Base-by-base conservation (phyloP, 2,329 filamentous ascomycete genomes). In the Sporothrix curviconia region DNA sequence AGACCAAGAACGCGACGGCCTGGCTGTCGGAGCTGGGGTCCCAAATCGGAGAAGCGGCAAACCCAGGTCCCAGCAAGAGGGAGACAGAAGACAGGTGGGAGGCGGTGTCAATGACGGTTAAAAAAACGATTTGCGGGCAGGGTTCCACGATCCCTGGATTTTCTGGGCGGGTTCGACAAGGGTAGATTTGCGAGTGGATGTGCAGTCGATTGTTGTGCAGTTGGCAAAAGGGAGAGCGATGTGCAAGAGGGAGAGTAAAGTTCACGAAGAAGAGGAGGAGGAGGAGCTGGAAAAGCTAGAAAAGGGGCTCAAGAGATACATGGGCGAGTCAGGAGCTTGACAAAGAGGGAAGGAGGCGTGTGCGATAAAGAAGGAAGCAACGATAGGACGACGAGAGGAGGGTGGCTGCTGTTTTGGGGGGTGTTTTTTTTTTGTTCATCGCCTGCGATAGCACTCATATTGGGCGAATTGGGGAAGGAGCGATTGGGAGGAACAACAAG, bases 101-200 rank as follows among this genome's bases (percentile, higher is more conserved):
- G 40, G 40, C 32, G 47, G n/a, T 43, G 47, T 46, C 14, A 11
- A 46, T 44, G 37, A 36, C 36, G 46, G 32, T 22, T 39, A 47
- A 46, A 44, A 42, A 49, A 44, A 49, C n/a, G 56, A 49, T 49
- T 24, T 58, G 50, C 56, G 40, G 49, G 34, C 42, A 42, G 54
- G 25, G 43, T 55, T 58, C 19, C 43, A 54, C 50, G 51, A 55
- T 58, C 25, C 50, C 43, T 55, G 50, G 51, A 54, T 34, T 40
- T 44, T 53, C 17, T 17, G 32, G 22, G n/a, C 11, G 2, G 39
- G 39, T 22, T 19, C 17, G n/a, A 19, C 17, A 4, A 14, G 11
- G 17, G 42, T 44, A 3, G 42, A n/a, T n/a, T 44, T 44, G 19
- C 3, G 3, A n/a, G n/a, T n/a, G n/a, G n/a, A n/a, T n/a, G n/a